Evolutionary conservation across 2,329 filamentous ascomycete species (phyloP), one percentile per base, ranked within the genome.

Genomic region (Lasiodiplodia sp.): DNA sequence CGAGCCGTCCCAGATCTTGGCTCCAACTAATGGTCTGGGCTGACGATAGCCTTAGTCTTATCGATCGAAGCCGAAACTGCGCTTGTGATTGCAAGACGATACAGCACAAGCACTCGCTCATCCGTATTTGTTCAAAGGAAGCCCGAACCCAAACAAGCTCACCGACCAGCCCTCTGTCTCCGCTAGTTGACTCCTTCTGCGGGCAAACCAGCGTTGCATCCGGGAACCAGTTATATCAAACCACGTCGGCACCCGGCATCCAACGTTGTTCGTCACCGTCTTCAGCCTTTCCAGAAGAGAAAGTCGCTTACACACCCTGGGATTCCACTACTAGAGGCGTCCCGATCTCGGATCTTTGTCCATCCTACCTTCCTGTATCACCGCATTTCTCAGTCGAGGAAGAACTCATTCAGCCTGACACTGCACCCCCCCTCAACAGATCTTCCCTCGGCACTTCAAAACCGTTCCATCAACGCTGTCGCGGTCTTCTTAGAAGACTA

Each of bases 31-130:
- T 49, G 31, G 8, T 12, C 21, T 52, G 60, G 31, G 60, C 47
- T 64, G 60, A 64, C 60, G 12, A 5, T 38, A 64, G 60, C 16
- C 60, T 64, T 21, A 64, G 60, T 64, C 47, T 64, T 52, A 37
- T 52, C 51, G 60, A 64, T n/a, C 47, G 60, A 14, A 64, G 31
- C 25, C 28, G 44, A 6, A 14, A 64, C 47, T 52, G 47, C 47
- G n/a, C 7, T 12, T 64, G 60, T 31, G 60, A 52, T 49, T 64
- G 40, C 47, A n/a, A n/a, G 11, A 25, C 18, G 47, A 14, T 38
- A 2, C 14, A 12, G 6, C 47, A 52, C 31, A 51, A 64, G 34
- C 60, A 52, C 14, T 64, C 60, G 31, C 28, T 64, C 28, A 38
- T 64, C 44, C 47, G 21, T 34, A 12, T n/a, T 64, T 31, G 21